Conservation (phyloP, 441 rosid genomes). For the Hura crepitans region DNA sequence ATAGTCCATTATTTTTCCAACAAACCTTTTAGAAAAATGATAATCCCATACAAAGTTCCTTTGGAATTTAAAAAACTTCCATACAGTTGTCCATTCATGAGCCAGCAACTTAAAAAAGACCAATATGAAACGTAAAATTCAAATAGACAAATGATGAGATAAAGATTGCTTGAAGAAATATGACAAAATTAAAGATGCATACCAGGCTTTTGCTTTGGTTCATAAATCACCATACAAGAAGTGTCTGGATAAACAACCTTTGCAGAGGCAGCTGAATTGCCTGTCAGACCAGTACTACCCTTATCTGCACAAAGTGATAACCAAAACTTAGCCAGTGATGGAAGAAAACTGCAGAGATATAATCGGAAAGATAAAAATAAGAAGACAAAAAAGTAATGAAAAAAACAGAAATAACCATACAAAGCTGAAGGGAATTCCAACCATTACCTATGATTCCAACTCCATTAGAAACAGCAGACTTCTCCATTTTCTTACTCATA, state of each 20-base stretch:
- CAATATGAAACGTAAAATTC: background rate
- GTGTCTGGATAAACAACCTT: slow-evolving; percentile 65
- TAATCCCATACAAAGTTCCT: background rate
- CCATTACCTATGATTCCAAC: slow-evolving; percentile 45
- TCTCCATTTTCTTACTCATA: slow-evolving; percentile 67
- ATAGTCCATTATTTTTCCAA: background rate
- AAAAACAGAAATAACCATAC: background rate
- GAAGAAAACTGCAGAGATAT: background rate
- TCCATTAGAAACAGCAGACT: slow-evolving; percentile 47
- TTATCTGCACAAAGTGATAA: slow-evolving; percentile 34
- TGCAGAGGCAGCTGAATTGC: slow-evolving; percentile 41
- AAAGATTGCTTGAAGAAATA: background rate
- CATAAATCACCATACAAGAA: slow-evolving; percentile 66
- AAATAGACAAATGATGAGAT: background rate
- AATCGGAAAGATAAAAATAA: background rate
- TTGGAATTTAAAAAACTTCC: background rate
- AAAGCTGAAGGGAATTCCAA: background rate
- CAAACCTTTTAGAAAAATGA: background rate
- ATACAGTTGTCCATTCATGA: background rate
- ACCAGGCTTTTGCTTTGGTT: slow-evolving; percentile 75
- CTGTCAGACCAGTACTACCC: slow-evolving; percentile 34
- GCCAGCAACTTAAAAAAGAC: background rate
- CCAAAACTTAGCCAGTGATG: slow-evolving; percentile 15
- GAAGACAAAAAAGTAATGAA: too few relatives aligned
- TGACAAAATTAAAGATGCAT: slow-evolving; percentile 16